These are phyloP conservation scores for Tuber calosporum DNA, from an alignment of 495 filamentous ascomycete genomes.

Conservation along the genomic window DNA sequence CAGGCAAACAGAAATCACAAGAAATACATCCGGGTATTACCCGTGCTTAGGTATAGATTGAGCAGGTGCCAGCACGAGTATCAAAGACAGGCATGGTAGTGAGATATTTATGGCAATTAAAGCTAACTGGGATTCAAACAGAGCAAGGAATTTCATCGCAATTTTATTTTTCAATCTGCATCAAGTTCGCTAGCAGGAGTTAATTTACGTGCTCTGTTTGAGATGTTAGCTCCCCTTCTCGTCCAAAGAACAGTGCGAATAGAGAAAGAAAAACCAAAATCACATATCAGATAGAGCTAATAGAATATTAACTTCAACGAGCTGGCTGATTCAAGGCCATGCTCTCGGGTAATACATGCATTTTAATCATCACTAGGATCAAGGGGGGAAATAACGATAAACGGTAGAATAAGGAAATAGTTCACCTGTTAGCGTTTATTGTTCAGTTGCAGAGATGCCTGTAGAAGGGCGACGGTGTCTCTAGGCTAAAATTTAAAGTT, in stretches of 20 bases:
- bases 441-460: neutral
- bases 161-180: neutral
- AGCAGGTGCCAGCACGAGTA: neutral
- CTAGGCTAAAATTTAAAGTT: neutral
- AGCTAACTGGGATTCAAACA: neutral
- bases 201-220: neutral
- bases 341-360: slow-evolving; percentile 39
- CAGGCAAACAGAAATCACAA: neutral
- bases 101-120: neutral
- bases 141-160: neutral
- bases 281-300: slow-evolving; percentile 4
- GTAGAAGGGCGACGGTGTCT: slow-evolving; percentile 1
- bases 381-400: slow-evolving; percentile 1
- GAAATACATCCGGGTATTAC: neutral
- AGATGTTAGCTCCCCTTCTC: neutral
- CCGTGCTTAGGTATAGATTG: neutral
- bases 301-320: slow-evolving; percentile 29
- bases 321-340: slow-evolving; percentile 30
- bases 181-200: neutral
- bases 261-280: neutral
- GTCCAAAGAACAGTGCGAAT: neutral
- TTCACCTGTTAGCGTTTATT: slow-evolving; percentile 15
- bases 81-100: neutral
- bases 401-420: neutral
- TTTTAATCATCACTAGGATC: slow-evolving; percentile 34